Percentiles rank a stretch among this genome's conserved stretches.
Evolutionary conservation across 2,329 filamentous ascomycete species (phyloP).

Genomic region (Zelopaecilomyces penicillatus): DNA sequence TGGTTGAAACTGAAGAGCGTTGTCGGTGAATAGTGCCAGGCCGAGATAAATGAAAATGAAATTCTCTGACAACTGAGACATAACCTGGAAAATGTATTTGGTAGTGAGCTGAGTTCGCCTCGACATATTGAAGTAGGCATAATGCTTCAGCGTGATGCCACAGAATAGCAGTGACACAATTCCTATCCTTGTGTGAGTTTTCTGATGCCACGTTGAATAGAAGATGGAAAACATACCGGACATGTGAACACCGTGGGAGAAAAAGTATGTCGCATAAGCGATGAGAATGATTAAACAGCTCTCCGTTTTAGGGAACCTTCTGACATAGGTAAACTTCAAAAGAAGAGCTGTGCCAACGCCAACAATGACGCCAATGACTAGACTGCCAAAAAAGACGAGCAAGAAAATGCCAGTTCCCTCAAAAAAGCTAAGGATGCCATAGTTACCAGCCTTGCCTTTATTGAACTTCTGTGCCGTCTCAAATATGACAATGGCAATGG

Average conservation of each 20-base stretch:
- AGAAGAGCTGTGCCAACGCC: conserved; percentile 80
- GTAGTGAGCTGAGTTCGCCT: conserved; percentile 93
- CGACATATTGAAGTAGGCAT: conserved; percentile 99
- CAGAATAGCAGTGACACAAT: conserved; percentile 97
- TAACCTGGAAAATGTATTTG: conserved; percentile 93
- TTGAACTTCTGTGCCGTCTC: conserved; percentile 94
- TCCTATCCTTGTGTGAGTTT: conserved; percentile 40
- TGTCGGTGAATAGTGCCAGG: conserved; percentile 87
- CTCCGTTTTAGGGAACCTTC: conserved; percentile 91
- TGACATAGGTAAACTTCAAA: conserved; percentile 89
- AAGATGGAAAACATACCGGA: conserved; percentile 59
- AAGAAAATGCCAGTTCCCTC: conserved; percentile 93
- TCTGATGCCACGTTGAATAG: not conserved
- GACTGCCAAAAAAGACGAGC: conserved; percentile 88
- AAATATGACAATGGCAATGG: conserved; percentile 96
- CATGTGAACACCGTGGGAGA: conserved; percentile 91
- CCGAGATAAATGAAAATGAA: conserved; percentile 99
- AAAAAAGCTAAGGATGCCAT: conserved; percentile 75
- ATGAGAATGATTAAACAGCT: conserved; percentile 90
- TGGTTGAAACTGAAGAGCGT: conserved; percentile 80
- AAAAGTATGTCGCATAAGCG: conserved; percentile 94
- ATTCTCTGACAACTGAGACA: conserved; percentile 93
- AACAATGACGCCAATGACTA: conserved; percentile 80
- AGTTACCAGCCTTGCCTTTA: conserved; percentile 59
- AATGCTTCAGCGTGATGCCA: conserved; percentile 96